phyloP scores from a whole-genome alignment of 225 moss, liverwort and hornwort species.

The Physcomitrium patens region DNA sequence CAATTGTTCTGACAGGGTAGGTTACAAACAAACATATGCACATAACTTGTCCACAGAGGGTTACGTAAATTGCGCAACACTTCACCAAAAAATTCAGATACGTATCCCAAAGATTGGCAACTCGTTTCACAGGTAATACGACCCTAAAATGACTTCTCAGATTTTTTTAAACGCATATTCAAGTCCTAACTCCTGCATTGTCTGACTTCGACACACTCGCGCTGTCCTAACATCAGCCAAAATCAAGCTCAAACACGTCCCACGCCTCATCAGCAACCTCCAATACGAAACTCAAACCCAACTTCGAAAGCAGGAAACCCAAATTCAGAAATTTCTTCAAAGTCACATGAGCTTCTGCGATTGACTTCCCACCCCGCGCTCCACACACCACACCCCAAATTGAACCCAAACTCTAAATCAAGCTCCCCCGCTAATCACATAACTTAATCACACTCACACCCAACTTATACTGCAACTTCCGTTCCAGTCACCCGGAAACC shows the following conservation, averaged over 20 bases:
- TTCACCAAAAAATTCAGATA: conserved; percentile 14
- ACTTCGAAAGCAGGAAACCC: background rate
- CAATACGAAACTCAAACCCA: background rate
- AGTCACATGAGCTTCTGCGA: background rate
- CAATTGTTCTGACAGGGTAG: conserved; percentile 36
- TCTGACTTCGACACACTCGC: background rate
- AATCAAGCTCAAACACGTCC: background rate
- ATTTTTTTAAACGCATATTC: background rate
- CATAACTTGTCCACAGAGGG: conserved; percentile 28
- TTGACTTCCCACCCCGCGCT: conserved; percentile 5
- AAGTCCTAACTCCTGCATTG: background rate
- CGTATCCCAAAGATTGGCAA: background rate
- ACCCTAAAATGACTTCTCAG: background rate
- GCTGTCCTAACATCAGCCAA: background rate
- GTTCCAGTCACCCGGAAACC: conserved; percentile 14
- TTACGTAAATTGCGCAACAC: conserved; percentile 14
- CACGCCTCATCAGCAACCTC: background rate
- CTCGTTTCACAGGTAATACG: conserved; percentile 4
- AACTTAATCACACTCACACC: background rate
- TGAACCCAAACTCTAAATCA: conserved; percentile 2
- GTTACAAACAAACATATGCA: conserved; percentile 18
- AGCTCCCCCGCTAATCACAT: background rate
- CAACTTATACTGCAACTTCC: conserved; percentile 2
- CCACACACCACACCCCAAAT: background rate
- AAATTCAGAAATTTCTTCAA: background rate